A percentile compares a stretch with the other conserved stretches of the same genome.
These are phyloP conservation scores for Aristolochia fimbriata DNA, from an alignment of 164 flowering plant genomes.

Conservation along the genomic window DNA sequence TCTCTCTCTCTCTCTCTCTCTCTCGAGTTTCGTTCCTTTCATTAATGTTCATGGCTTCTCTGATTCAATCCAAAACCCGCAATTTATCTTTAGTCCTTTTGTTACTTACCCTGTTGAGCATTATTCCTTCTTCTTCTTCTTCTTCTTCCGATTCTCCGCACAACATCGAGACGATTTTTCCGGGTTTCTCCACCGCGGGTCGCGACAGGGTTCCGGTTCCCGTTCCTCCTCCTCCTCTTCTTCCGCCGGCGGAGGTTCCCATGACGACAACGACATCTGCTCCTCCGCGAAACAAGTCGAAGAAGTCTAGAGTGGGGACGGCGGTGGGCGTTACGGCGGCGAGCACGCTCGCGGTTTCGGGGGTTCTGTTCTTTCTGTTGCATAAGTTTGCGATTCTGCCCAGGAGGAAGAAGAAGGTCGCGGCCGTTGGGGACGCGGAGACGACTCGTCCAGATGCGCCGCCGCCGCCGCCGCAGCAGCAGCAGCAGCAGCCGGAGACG, in stretches of 20 bases:
- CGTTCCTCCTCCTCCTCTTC: not conserved
- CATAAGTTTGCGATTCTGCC: constrained; percentile 10
- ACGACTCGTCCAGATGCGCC: not conserved
- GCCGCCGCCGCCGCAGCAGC: too few species aligned
- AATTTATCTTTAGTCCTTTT: constrained; percentile 1
- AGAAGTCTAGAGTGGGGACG: constrained; percentile 15
- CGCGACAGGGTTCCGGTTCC: too few species aligned
- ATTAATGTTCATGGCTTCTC: not conserved
- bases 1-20: too few species aligned
- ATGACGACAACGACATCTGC: not conserved
- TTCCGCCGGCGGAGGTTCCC: not conserved
- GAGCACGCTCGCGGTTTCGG: constrained; percentile 43
- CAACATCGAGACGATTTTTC: constrained; percentile 37
- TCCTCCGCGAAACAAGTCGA: not conserved
- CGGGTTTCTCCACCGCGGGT: too few species aligned
- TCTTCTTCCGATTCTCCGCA: constrained; percentile 24
- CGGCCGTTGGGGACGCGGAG: not conserved
- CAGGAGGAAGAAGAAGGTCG: not conserved
- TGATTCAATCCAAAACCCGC: not conserved
- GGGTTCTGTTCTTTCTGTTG: constrained; percentile 41
- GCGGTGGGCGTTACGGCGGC: constrained; percentile 68
- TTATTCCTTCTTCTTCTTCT: constrained; percentile 13
- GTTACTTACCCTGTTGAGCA: not conserved
- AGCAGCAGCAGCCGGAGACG: constrained; percentile 2
- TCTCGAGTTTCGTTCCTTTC: not conserved